Percentiles rank a stretch among this genome's conserved stretches.
These are phyloP conservation scores for Clathrospora elynae DNA, from an alignment of 2,329 filamentous ascomycete species.

Conservation along the genomic window DNA sequence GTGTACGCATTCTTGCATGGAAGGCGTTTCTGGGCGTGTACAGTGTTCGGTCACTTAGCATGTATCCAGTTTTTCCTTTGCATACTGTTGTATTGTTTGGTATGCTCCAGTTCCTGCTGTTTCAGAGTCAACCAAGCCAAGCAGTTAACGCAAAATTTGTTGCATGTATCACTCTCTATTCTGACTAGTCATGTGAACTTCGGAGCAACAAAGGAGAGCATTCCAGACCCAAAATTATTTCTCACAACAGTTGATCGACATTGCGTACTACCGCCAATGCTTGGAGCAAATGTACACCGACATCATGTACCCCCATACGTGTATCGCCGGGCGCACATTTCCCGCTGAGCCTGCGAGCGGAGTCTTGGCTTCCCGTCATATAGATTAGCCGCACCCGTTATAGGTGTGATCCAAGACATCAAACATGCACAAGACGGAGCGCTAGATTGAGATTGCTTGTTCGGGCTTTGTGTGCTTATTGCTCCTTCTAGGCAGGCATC, in stretches of 20 bases:
- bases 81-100: no score
- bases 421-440: constrained; percentile 16
- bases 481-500: background rate
- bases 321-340: background rate
- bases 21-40: constrained; percentile 13
- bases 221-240: constrained; percentile 2
- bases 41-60: constrained; percentile 6
- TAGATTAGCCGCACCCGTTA: constrained; percentile 10
- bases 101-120: no score
- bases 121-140: no score
- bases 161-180: background rate
- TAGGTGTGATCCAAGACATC: constrained; percentile 14
- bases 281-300: constrained; percentile 13
- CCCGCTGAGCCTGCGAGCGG: constrained; percentile 12
- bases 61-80: background rate
- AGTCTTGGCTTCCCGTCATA: constrained; percentile 23
- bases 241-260: constrained; percentile 16
- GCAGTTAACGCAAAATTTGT: no score
- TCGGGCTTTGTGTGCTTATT: constrained; percentile 14
- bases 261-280: constrained; percentile 16
- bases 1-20: constrained; percentile 15
- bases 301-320: constrained; percentile 10
- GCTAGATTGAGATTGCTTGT: constrained; percentile 18
- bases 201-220: background rate
- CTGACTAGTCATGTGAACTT: constrained; percentile 1